Evolutionary conservation across 2,329 filamentous ascomycete species (phyloP).

Genomic region (Nigrospora sphaerica): DNA sequence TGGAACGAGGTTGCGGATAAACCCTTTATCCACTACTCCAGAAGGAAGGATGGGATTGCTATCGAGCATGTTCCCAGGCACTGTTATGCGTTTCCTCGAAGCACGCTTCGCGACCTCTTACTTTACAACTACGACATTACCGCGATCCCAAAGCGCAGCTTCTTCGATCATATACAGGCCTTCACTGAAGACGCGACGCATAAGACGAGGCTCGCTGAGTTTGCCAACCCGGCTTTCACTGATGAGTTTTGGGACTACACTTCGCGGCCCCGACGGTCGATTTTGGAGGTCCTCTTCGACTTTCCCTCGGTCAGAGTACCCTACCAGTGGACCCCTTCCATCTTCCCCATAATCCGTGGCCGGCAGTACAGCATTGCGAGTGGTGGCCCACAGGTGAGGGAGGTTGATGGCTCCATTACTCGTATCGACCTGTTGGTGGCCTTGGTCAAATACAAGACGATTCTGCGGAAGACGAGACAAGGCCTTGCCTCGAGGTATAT

Average conservation of each 20-base stretch:
- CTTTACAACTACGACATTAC: conserved; percentile 83
- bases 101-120: conserved; percentile 68
- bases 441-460: conserved; percentile 84
- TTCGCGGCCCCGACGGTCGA: conserved; percentile 79
- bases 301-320: conserved; percentile 81
- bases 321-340: conserved; percentile 60
- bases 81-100: conserved; percentile 28
- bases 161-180: conserved; percentile 72
- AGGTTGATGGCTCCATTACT: conserved; percentile 22
- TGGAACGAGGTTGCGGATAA: conserved; percentile 70
- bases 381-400: conserved; percentile 40
- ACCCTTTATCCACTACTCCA: conserved; percentile 38
- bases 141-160: conserved; percentile 78
- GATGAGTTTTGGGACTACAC: conserved; percentile 97
- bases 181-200: conserved; percentile 69
- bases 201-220: conserved; percentile 74
- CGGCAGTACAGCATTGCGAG: conserved; percentile 91
- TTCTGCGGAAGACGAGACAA: conserved; percentile 75
- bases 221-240: conserved; percentile 69
- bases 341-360: conserved; percentile 79
- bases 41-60: conserved; percentile 6
- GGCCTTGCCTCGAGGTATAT: conserved; percentile 90
- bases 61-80: conserved; percentile 12
- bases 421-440: conserved; percentile 71
- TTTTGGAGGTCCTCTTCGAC: conserved; percentile 86